Base-by-base conservation (phyloP, 139 green algal species). In the Tetraselmis chui region DNA sequence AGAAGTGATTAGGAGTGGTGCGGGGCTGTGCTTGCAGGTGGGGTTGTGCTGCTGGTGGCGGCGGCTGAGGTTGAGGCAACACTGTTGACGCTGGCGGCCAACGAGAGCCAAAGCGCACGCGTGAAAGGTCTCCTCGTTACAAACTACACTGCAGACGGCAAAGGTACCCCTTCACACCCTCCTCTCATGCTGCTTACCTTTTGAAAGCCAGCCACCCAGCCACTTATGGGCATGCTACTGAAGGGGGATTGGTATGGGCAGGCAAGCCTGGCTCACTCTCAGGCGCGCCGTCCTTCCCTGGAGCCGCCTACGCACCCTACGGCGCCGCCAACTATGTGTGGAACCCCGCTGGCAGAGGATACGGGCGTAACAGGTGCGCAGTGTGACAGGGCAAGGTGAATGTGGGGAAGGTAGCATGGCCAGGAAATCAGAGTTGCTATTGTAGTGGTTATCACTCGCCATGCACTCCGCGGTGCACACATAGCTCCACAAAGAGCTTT, bases 271-370 rank as follows among this genome's bases (percentile, higher is more conserved):
- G 24, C 1, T 59, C 29, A 23, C 27, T n/a, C 0, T 28, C 81
- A 1, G 27, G 67, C 31, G 77, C 84, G 31, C 27, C 28, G 2
- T 75, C 28, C 0, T 89, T 89, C 5, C 87, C 87, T 22, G 67
- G 85, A 1, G 80, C 84, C 0, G 81, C 59, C 18, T 89, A 85
- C 76, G 86, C 85, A 0, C 86, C 86, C 0, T 91, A 91, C 30
- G 23, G 26, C 0, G 29, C 76, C 27, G 1, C 26, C 0, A 59
- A 29, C 32, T 87, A 88, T 28, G 32, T 28, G 0, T 93, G 90
- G 90, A 93, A 93, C 78, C 80, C 59, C 24, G 45, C 31, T 29
- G 87, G 82, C 31, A 79, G n/a, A 27, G 78, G 45, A 1, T n/a
- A 85, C 75, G 25, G 26, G 23, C 22, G 29, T 29, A 18, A 67